A percentile compares a stretch with the other conserved stretches of the same genome.
Conservation (phyloP, 2,329 filamentous ascomycete species). For the Microdochium paspali region DNA sequence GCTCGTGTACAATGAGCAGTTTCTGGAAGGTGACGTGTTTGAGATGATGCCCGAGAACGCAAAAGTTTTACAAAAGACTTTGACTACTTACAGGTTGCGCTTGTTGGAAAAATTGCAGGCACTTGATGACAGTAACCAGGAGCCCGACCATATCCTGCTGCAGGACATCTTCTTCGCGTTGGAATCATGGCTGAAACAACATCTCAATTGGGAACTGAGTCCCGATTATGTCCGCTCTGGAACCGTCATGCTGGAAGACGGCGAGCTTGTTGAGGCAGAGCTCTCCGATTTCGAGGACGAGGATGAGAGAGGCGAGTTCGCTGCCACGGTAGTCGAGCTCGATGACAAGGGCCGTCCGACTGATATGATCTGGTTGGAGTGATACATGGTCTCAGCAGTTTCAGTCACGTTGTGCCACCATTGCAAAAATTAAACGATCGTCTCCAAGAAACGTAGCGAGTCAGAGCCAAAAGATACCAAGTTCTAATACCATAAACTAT, state of each 20-base stretch:
- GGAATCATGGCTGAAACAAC: slow-evolving; percentile 33
- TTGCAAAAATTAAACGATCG: too few relatives aligned
- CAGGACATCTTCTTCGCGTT: slow-evolving; percentile 38
- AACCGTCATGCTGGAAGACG: slow-evolving; percentile 41
- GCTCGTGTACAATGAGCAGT: slow-evolving; percentile 39
- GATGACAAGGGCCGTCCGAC: slow-evolving; percentile 41
- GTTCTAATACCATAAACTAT: too few relatives aligned
- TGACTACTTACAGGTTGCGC: slow-evolving; percentile 45
- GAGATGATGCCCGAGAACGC: slow-evolving; percentile 23
- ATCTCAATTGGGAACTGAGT: slow-evolving; percentile 44
- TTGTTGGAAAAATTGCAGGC: slow-evolving; percentile 36
- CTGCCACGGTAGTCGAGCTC: slow-evolving; percentile 41
- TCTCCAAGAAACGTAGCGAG: too few relatives aligned
- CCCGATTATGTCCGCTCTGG: slow-evolving; percentile 38
- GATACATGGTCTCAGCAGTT: neutral
- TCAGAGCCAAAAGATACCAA: too few relatives aligned
- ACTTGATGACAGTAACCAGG: slow-evolving; percentile 19
- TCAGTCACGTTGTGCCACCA: too few relatives aligned
- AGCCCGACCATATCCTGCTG: slow-evolving; percentile 31
- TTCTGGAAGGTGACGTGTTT: slow-evolving; percentile 35
- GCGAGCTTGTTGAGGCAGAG: slow-evolving; percentile 37
- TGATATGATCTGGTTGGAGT: slow-evolving; percentile 40
- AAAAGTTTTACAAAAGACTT: slow-evolving; percentile 29
- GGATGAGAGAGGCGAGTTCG: slow-evolving; percentile 43
- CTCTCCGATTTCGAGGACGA: slow-evolving; percentile 42